Conservation (phyloP, 2,329 filamentous ascomycete species). For the Fusarium vanettenii region DNA sequence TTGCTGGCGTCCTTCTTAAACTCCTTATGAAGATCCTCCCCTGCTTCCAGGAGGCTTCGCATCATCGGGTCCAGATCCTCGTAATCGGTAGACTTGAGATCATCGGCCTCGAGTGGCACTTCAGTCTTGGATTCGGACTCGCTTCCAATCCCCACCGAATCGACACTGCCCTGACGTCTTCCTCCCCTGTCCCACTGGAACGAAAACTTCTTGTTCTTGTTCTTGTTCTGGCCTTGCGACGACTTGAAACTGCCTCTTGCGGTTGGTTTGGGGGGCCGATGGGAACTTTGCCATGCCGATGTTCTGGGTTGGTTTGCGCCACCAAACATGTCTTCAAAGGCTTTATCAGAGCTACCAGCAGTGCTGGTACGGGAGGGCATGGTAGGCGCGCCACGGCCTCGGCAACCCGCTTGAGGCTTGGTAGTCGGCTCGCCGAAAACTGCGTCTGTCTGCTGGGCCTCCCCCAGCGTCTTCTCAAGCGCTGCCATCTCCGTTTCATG, state of each 20-base stretch:
- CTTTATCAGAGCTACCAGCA: background rate
- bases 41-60: background rate
- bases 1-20: background rate
- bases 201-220: background rate
- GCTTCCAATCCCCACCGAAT: background rate
- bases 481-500: too few species aligned
- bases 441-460: background rate
- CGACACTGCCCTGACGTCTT: background rate
- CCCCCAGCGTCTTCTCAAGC: background rate
- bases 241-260: background rate
- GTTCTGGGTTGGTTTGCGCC: background rate
- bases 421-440: background rate
- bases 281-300: background rate
- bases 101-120: background rate
- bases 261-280: background rate
- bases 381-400: background rate
- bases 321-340: background rate
- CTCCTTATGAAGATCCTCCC: constrained; percentile 1
- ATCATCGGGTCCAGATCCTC: background rate
- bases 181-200: background rate
- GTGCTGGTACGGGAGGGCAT: background rate
- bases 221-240: background rate
- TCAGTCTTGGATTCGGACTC: background rate
- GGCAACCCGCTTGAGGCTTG: background rate
- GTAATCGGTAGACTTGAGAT: background rate